Base-by-base conservation (phyloP, 805 yeast genomes). In the Metschnikowia noctiluminum region DNA sequence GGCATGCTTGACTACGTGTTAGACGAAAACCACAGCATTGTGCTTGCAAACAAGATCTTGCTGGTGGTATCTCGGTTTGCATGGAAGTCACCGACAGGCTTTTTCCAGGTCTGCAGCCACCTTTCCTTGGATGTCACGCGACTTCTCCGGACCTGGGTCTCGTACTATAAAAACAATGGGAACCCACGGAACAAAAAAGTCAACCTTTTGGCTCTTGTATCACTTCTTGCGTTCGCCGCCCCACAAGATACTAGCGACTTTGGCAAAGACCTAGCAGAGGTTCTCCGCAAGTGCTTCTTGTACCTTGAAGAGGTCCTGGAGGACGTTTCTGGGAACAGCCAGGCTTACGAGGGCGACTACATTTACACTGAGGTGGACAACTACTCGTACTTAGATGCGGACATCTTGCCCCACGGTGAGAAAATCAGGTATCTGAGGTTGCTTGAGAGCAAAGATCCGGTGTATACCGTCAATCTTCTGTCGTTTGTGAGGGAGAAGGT, bases 291-390 rank as follows among this genome's bases (percentile, higher is more conserved):
- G n/a, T 46, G 65, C 2, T 67, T 74, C 16, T 55, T 77, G 43
- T 74, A 85, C 50, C 62, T 88, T 42, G 97, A 91, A 57, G 96
- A 89, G 60, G 74, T 86, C 12, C 79, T 82, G 48, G 97, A 91
- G 61, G 53, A 60, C 9, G 53, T 43, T 6, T 54, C 57, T 6
- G 77, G 76, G 0, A 53, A 55, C 7, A 68, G 74, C 43, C 67
- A 64, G 40, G 69, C 65, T 13, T 73, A 73, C 54, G 60, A 60
- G 28, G 69, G 64, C 42, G 73, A 71, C 51, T 63, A 62, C 45
- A 53, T 64, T 6, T 73, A 72, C 40, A 72, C 69, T 42, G 77
- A 73, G 47, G 66, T 73, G 28, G 74, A 73, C 52, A 75, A 73
- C 49, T 71, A 71, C 51, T 56, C 67, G 6, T 73, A 70, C 54